Conservation (phyloP, 495 filamentous ascomycete species). For the Lasiosphaeris hirsuta region DNA sequence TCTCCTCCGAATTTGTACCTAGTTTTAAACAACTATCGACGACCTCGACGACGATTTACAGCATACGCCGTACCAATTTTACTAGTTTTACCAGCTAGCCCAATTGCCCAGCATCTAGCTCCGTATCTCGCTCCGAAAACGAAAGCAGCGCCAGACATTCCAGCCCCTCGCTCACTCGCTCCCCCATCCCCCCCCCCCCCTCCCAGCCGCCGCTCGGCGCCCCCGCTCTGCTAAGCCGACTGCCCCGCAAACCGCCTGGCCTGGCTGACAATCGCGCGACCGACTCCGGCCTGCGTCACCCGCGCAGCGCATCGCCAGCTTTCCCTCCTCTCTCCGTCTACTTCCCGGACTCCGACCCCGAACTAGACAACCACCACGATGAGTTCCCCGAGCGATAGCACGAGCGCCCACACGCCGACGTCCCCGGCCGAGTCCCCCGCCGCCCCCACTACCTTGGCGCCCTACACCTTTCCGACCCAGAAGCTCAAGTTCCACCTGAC, state of each 20-base stretch:
- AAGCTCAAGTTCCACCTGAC: conserved; percentile 67
- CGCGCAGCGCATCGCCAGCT: neutral
- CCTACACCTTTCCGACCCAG: conserved; percentile 69
- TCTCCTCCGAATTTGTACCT: no score
- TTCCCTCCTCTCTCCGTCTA: no score
- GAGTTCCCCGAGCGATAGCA: neutral
- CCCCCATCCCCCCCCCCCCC: neutral
- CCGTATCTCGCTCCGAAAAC: no score
- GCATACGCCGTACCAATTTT: no score
- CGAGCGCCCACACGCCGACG: conserved; percentile 8
- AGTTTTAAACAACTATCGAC: no score
- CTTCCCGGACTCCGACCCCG: no score
- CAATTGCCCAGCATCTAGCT: no score
- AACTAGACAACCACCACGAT: neutral
- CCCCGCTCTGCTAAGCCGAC: neutral
- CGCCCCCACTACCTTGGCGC: conserved; percentile 34
- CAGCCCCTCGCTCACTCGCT: no score
- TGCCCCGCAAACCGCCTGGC: conserved; percentile 11
- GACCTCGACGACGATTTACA: no score
- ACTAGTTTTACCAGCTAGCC: no score
- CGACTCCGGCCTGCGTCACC: conserved; percentile 2
- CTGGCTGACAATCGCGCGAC: neutral
- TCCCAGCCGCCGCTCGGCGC: neutral
- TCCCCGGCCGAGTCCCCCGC: neutral
- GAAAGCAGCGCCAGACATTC: neutral